Conservation (phyloP, 495 filamentous ascomycete species). For the Neurospora intermedia region DNA sequence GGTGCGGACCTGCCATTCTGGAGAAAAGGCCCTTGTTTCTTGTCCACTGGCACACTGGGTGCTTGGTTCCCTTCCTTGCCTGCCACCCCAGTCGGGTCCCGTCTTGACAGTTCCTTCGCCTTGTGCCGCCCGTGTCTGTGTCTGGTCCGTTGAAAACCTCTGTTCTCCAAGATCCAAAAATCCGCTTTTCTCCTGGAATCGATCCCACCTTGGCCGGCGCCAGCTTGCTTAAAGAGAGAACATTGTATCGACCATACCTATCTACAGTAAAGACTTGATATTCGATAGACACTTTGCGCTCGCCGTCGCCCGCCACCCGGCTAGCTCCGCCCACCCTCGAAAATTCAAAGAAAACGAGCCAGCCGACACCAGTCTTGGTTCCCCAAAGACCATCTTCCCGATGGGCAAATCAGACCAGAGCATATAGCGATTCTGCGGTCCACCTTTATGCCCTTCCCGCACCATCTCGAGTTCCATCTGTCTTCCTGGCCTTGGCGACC, state of each 20-base stretch:
- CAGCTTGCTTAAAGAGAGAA: background rate
- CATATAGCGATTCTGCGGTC: background rate
- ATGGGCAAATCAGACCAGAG: background rate
- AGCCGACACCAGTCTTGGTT: background rate
- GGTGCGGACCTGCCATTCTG: background rate
- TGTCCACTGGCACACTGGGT: too few relatives aligned
- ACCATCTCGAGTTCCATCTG: background rate
- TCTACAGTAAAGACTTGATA: background rate
- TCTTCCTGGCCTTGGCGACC: background rate
- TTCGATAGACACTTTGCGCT: background rate
- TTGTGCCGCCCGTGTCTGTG: background rate
- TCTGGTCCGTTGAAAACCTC: conserved; percentile 10
- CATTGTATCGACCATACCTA: background rate
- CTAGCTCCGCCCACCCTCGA: background rate
- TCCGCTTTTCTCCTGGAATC: conserved; percentile 17
- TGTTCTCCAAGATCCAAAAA: conserved; percentile 23
- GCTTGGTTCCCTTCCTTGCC: background rate
- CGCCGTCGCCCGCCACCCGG: background rate
- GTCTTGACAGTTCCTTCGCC: background rate
- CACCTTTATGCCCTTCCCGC: background rate
- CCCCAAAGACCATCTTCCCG: background rate
- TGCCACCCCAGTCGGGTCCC: background rate
- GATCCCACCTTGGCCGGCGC: background rate
- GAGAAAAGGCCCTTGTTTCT: background rate
- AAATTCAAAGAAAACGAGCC: background rate